Conservation (phyloP, 306 rosid genomes). For the Macrotyloma uniflorum region DNA sequence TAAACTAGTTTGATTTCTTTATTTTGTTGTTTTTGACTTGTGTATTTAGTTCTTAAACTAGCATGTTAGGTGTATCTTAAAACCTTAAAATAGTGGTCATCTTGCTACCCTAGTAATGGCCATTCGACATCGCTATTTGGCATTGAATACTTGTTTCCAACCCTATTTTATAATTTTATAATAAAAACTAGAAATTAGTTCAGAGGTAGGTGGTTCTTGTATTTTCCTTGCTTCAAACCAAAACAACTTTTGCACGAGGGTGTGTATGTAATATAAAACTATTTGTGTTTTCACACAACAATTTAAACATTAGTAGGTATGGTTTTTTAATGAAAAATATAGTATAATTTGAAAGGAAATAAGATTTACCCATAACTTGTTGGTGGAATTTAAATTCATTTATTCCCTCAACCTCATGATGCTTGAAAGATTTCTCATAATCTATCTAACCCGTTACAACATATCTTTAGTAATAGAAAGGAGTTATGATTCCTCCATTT, state of each 20-base stretch:
- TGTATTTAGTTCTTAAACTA: too few species aligned
- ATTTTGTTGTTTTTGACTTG: not conserved
- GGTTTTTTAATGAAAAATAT: not conserved
- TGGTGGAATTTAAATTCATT: slow-evolving; percentile 14
- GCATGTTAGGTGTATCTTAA: not conserved
- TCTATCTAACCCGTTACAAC: slow-evolving; percentile 47
- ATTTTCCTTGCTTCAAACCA: not conserved
- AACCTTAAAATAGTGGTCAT: not conserved
- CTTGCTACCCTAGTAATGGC: not conserved
- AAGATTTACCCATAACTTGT: slow-evolving; percentile 9
- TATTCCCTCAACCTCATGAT: slow-evolving; percentile 51
- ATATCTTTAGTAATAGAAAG: slow-evolving; percentile 40
- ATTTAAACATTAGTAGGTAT: not conserved
- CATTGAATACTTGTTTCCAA: not conserved
- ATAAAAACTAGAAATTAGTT: not conserved
- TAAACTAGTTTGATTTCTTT: not conserved
- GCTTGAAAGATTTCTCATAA: slow-evolving; percentile 61
- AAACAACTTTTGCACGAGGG: not conserved
- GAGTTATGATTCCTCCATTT: slow-evolving; percentile 40
- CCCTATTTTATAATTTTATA: not conserved
- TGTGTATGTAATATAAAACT: not conserved
- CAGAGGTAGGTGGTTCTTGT: not conserved
- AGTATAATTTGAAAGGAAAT: slow-evolving; percentile 8
- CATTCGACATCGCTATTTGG: not conserved
- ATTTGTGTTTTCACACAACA: not conserved